Base-by-base conservation (phyloP, 129 eudicot species). In the Centrapalus pauciflorus region DNA sequence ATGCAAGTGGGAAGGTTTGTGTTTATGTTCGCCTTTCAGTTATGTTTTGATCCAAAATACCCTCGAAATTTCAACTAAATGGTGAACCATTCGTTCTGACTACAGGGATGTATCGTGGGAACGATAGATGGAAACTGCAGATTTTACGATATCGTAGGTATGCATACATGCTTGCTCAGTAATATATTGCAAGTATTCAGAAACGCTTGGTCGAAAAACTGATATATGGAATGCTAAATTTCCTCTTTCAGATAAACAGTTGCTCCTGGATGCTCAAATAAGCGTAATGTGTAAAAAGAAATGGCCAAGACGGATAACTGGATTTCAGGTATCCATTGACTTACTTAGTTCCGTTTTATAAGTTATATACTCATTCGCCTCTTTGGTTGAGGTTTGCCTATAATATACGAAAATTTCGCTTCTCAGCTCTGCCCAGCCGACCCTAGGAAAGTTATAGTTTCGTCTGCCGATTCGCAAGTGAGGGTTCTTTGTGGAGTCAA, bases 381-480 rank as follows among this genome's bases (percentile, higher is more conserved):
- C 33, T 25, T 29, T 21, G 7, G 28, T 37, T 37, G 51, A 48
- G 26, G 37, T 11, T 3, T 32, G 19, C 29, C 28, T 26, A 34
- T 50, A 8, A 20, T 14, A 25, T 13, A 21, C 48, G 14, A 16
- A 43, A 25, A 34, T 63, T 69, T 30, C 13, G 17, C 51, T 70
- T 9, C 66, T 19, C 84, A 91, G 87, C 87, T 78, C 45, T 88
- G 84, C 69, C 98, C 97, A 26, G 71, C 82, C 16, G 89, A 91
- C 58, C 43, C 80, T 30, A 76, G 76, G 52, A 83, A 84, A 79
- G 87, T 87, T 27, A 74, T 91, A 78, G 97, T 87, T 23, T 84
- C 90, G 34, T 91, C 93, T 19, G 96, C 96, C 20, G 96, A 91
- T 66, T 80, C 96, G 37, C 90, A 80, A 71, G 84, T 91, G 34